Conservation (phyloP, 2,329 filamentous ascomycete species). For the Claviceps humidiphila region DNA sequence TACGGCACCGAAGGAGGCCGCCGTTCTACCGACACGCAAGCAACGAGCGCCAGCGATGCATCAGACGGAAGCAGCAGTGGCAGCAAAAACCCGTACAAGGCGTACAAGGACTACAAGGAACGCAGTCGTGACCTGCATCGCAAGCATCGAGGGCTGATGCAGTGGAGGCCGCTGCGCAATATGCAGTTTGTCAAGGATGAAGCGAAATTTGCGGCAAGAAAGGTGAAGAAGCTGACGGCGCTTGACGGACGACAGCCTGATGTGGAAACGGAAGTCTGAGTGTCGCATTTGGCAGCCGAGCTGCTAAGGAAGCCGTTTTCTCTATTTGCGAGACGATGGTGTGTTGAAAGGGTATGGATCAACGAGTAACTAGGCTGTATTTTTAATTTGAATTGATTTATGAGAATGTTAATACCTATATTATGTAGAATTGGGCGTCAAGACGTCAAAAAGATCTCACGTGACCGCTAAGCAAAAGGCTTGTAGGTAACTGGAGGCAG, state of each 20-base stretch:
- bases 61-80: slow-evolving; percentile 23
- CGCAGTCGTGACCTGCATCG: slow-evolving; percentile 65
- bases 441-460: too few species aligned
- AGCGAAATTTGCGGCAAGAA: slow-evolving; percentile 62
- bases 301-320: not conserved
- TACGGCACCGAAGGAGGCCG: slow-evolving; percentile 16
- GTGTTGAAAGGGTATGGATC: too few species aligned
- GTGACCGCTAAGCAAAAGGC: too few species aligned
- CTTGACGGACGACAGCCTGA: slow-evolving; percentile 74
- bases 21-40: slow-evolving; percentile 28
- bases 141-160: slow-evolving; percentile 83
- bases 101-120: slow-evolving; percentile 50
- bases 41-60: slow-evolving; percentile 17
- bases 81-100: slow-evolving; percentile 40
- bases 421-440: too few species aligned
- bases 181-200: slow-evolving; percentile 79
- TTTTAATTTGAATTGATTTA: too few species aligned
- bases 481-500: too few species aligned
- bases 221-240: slow-evolving; percentile 63
- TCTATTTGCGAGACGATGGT: not conserved
- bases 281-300: not conserved
- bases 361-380: too few species aligned
- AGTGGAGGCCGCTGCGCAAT: slow-evolving; percentile 86
- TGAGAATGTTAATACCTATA: too few species aligned
- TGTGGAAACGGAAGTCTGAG: slow-evolving; percentile 62